A percentile compares a stretch with the other conserved stretches of the same genome.
phyloP scores from a whole-genome alignment of 805 yeast species.

The Ogataea ganodermae region DNA sequence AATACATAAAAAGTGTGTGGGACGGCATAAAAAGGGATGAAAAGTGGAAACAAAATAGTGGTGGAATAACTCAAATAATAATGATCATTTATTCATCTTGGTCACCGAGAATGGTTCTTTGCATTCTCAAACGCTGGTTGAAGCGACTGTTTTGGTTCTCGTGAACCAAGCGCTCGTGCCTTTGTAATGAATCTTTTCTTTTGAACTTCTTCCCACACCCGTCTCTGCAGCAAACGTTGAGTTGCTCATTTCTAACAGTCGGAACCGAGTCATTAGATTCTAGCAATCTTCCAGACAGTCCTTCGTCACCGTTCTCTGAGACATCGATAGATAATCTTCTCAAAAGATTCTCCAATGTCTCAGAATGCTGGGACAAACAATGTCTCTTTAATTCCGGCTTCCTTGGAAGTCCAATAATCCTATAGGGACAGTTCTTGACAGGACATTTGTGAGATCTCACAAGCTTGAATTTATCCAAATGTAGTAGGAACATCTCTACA shows the following conservation, averaged over 20 bases:
- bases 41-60: not conserved
- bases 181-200: slow-evolving; percentile 53
- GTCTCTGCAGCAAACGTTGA: slow-evolving; percentile 23
- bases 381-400: slow-evolving; percentile 52
- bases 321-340: slow-evolving; percentile 10
- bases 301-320: slow-evolving; percentile 4
- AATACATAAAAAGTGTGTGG: not conserved
- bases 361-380: slow-evolving; percentile 47
- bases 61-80: not conserved
- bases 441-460: slow-evolving; percentile 48
- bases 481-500: slow-evolving; percentile 33
- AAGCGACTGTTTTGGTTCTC: slow-evolving; percentile 43
- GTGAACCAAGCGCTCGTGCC: slow-evolving; percentile 57
- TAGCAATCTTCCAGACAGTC: not conserved
- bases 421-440: slow-evolving; percentile 48
- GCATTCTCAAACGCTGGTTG: slow-evolving; percentile 35
- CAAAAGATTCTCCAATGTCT: slow-evolving; percentile 16
- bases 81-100: slow-evolving; percentile 6
- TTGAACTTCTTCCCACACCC: slow-evolving; percentile 51
- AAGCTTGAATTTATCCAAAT: slow-evolving; percentile 44
- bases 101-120: slow-evolving; percentile 23
- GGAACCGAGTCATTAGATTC: not conserved
- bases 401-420: slow-evolving; percentile 49
- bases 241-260: slow-evolving; percentile 9
- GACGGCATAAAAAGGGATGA: not conserved